Evolutionary conservation across 2,329 filamentous ascomycete genomes (phyloP), one percentile per base, ranked within the genome.

Genomic region (Chalara sp.): DNA sequence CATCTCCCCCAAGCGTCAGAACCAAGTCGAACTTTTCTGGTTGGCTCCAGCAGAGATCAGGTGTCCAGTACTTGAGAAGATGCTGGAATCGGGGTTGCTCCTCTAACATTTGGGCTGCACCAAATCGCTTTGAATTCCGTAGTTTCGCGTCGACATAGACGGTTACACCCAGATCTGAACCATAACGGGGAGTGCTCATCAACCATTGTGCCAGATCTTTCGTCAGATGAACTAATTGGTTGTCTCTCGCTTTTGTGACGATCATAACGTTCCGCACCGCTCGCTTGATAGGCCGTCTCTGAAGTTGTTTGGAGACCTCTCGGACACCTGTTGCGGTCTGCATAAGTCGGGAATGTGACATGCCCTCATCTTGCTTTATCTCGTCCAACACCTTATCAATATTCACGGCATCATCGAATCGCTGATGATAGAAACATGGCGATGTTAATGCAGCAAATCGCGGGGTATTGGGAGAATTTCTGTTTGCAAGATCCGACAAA

Each of bases 101-200:
- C 42, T 81, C 80, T 6, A 92, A 61, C 49, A 99, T 76, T 32
- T 82, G 81, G 4, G 81, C 71, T 2, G 87, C 82, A 62, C 91
- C 83, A 67, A 99, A 99, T 47, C 93, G 87, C 67, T 89, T 91
- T 5, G 90, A 95, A 61, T 83, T 83, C 61, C 84, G 84, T 54
- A 99, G 76, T 72, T 99, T 97, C 58, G 90, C 87, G 68, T 99
- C 93, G n/a, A 99, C 93, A 65, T 95, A 97, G 57, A 99, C 93
- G 62, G 92, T 96, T 49, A 99, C 87, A 11, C 93, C 93, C n/a
- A 93, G 67, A 55, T 93, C 84, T 49, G 82, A 89, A 42, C 89
- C 89, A 66, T 99, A 96, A 45, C 93, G 83, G 10, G 93, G 90
- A 3, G 90, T 96, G 54, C 79, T 80, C 53, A 99, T 79, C 33